These are phyloP conservation scores for Colletotrichum somersetense DNA, from an alignment of 2,329 filamentous ascomycete genomes.

Conservation along the genomic window DNA sequence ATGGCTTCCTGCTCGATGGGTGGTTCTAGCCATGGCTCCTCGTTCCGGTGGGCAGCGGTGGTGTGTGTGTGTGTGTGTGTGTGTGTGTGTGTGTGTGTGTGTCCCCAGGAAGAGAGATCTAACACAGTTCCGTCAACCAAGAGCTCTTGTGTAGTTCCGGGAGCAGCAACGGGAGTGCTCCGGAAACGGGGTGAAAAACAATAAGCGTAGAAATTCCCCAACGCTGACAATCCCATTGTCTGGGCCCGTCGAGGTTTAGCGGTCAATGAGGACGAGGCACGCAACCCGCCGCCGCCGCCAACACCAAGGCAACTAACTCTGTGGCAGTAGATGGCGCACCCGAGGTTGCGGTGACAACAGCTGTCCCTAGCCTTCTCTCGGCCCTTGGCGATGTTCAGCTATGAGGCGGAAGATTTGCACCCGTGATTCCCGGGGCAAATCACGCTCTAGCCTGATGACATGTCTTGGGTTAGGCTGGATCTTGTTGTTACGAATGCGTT, in stretches of 20 bases:
- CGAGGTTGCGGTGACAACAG: constrained; percentile 30
- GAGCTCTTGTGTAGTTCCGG: constrained; percentile 16
- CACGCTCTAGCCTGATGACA: not conserved
- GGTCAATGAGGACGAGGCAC: not conserved
- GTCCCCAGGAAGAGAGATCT: not conserved
- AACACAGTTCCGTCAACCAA: constrained; percentile 35
- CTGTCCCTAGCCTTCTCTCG: not conserved
- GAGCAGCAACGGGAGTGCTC: not conserved
- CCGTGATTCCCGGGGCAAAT: not conserved
- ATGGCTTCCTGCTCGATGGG: constrained; percentile 12
- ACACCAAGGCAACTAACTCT: not conserved
- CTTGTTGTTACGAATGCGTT: constrained; percentile 25
- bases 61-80: too few relatives aligned
- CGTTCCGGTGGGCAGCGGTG: constrained; percentile 22
- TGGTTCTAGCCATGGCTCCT: constrained; percentile 24
- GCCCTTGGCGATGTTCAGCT: not conserved
- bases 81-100: too few relatives aligned
- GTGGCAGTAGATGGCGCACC: not conserved
- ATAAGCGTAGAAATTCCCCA: not conserved
- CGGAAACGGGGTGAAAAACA: not conserved
- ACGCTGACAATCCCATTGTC: constrained; percentile 34
- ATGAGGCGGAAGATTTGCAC: not conserved
- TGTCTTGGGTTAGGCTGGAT: not conserved
- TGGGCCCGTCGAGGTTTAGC: not conserved
- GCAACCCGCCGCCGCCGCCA: not conserved